Percentiles rank a stretch among this genome's conserved stretches.
phyloP scores from a whole-genome alignment of 345 rosid genomes.

The Cardamine resedifolia region DNA sequence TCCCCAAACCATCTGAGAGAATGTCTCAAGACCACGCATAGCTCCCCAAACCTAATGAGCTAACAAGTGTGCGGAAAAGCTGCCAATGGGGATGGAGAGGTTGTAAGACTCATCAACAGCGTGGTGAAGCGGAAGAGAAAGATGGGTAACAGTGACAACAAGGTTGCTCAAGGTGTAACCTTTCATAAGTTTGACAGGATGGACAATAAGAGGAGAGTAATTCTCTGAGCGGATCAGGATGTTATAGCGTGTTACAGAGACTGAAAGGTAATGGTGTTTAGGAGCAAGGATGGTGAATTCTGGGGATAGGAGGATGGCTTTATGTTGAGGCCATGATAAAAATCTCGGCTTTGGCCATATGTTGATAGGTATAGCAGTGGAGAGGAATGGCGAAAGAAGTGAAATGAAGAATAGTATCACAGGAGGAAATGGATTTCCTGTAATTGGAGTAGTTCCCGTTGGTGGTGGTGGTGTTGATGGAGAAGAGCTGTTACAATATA shows the following conservation, averaged over 20 bases:
- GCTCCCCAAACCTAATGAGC: constrained; percentile 81
- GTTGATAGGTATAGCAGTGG: constrained; percentile 34
- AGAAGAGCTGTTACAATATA: too few relatives aligned
- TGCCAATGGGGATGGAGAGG: constrained; percentile 48
- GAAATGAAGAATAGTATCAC: constrained; percentile 14
- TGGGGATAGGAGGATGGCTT: constrained; percentile 49
- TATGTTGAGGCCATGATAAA: constrained; percentile 56
- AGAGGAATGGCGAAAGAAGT: constrained; percentile 13
- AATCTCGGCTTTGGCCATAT: constrained; percentile 77
- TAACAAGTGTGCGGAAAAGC: constrained; percentile 37
- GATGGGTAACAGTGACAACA: constrained; percentile 46
- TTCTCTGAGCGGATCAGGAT: constrained; percentile 48
- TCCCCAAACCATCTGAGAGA: constrained; percentile 85
- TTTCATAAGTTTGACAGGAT: constrained; percentile 43
- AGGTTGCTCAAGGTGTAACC: constrained; percentile 46
- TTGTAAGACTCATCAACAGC: constrained; percentile 74
- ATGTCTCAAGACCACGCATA: constrained; percentile 83
- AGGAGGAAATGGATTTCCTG: too few relatives aligned
- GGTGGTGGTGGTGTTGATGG: too few relatives aligned
- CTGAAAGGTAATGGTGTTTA: constrained; percentile 47
- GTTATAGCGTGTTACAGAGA: constrained; percentile 54
- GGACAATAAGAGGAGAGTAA: constrained; percentile 47
- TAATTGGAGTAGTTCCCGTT: too few relatives aligned
- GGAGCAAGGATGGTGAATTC: constrained; percentile 55
- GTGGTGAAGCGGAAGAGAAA: constrained; percentile 54